Percentiles rank a stretch among this genome's conserved stretches.
phyloP scores from a whole-genome alignment of 768 basidiomycete genomes.

The Mycena vulgaris region DNA sequence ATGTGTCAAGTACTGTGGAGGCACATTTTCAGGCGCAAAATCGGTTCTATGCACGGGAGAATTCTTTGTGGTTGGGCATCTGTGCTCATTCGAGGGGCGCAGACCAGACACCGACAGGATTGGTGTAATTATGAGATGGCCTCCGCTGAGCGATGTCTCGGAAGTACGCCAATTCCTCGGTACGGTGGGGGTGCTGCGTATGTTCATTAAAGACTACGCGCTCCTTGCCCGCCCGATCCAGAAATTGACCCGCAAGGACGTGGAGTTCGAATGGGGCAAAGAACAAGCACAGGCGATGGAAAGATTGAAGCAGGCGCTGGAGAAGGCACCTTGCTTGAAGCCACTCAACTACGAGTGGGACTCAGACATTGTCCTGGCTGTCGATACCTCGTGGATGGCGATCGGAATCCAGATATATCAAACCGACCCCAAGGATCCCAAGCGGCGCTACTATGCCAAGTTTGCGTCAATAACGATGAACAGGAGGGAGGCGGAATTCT shows the following conservation, averaged over 20 bases:
- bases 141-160: conserved; percentile 8
- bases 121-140: conserved; percentile 39
- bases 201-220: conserved; percentile 45
- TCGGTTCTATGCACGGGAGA: conserved; percentile 35
- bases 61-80: conserved; percentile 44
- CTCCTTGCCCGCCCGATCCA: background rate
- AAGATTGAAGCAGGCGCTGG: too few relatives aligned
- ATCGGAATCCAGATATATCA: conserved; percentile 30
- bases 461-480: conserved; percentile 48
- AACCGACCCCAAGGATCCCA: conserved; percentile 11
- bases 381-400: conserved; percentile 41
- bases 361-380: conserved; percentile 44
- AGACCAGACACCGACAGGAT: conserved; percentile 42
- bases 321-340: too few relatives aligned
- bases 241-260: too few relatives aligned
- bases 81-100: conserved; percentile 43
- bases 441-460: conserved; percentile 32
- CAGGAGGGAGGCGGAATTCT: conserved; percentile 25
- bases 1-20: conserved; percentile 1
- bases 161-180: conserved; percentile 35
- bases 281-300: too few relatives aligned
- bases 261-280: too few relatives aligned
- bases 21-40: conserved; percentile 47
- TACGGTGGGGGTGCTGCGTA: conserved; percentile 1
- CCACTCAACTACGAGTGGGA: conserved; percentile 46